phyloP scores from a whole-genome alignment of 2,329 filamentous ascomycete genomes.

The Fusarium sp. region DNA sequence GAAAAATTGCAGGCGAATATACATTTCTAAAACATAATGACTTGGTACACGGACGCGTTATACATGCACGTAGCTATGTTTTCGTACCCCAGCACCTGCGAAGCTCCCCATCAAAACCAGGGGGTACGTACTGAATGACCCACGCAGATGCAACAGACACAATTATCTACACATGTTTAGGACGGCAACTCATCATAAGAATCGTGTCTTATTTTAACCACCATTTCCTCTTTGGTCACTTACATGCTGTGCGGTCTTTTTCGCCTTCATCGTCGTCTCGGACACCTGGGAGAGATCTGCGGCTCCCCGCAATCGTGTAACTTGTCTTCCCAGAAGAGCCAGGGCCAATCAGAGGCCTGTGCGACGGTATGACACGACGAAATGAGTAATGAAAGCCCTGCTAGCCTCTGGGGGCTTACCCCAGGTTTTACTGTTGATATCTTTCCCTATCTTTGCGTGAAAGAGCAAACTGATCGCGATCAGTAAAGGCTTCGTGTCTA shows the following conservation, averaged over 20 bases:
- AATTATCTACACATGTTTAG: neutral
- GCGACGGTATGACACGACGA: constrained; percentile 31
- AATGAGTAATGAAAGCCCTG: constrained; percentile 42
- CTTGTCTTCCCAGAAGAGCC: constrained; percentile 11
- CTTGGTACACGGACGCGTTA: neutral
- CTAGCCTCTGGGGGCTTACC: constrained; percentile 27
- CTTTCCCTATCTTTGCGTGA: constrained; percentile 31
- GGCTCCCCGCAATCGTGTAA: constrained; percentile 41
- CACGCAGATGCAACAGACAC: neutral
- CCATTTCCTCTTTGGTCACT: neutral
- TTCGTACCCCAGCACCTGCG: neutral
- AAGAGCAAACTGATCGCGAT: constrained; percentile 37
- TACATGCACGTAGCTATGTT: constrained; percentile 8
- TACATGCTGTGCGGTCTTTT: neutral
- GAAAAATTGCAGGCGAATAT: neutral
- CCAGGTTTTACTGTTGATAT: constrained; percentile 43
- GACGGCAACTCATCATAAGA: neutral
- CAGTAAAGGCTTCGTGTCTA: constrained; percentile 39
- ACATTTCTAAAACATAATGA: neutral
- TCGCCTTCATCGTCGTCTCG: constrained; percentile 11
- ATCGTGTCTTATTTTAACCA: neutral
- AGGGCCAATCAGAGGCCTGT: constrained; percentile 22
- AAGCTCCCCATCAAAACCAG: neutral
- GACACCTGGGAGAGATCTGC: constrained; percentile 39
- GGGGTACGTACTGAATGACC: neutral